Evolutionary conservation across 768 basidiomycete genomes (phyloP), one percentile per base, ranked within the genome.

Genomic region (Ramaria rubella): DNA sequence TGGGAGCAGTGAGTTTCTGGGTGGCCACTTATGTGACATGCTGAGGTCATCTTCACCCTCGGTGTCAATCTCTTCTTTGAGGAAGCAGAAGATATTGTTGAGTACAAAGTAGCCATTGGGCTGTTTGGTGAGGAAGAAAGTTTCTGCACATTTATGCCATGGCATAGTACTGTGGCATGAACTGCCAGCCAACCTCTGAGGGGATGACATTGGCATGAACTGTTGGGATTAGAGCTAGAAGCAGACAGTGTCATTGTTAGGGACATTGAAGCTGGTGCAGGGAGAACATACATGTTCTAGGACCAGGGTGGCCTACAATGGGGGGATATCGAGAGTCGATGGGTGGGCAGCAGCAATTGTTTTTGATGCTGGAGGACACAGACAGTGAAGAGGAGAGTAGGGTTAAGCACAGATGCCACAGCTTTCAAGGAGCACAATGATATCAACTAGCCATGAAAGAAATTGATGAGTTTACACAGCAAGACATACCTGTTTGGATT

Each of bases 51-150:
- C 69, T 34, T 72, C 79, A 45, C 88, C 89, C 55, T 90, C 92
- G 27, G 78, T 77, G 62, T 92, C 92, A 54, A 90, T 85, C 67
- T 97, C 94, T 74, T 97, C 96, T 77, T 96, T 97, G 61, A 99
- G 78, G 80, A 96, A 98, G 59, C 96, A 88, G 85, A 98, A 99
- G 76, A 98, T 97, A 75, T 99, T 96, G 73, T 99, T 99, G 73
- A 99, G 85, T 61, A 99, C 96, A 69, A 95, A 99, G 77, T 98
- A 99, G 42, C 96, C 96, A 64, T 95, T 96, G 14, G 93, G 92
- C 73, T 99, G 96, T 72, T 97, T 93, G 36, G 96, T 96, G 54
- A 99, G 86, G 88, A 99, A 98, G 76, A 99, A 98, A 7, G 95
- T 97, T 75, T 99, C 96, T 11, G 94, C 94, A 65, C 98, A 99